phyloP scores from a whole-genome alignment of 2,329 filamentous ascomycete species.

The Aquanectria penicillioides region DNA sequence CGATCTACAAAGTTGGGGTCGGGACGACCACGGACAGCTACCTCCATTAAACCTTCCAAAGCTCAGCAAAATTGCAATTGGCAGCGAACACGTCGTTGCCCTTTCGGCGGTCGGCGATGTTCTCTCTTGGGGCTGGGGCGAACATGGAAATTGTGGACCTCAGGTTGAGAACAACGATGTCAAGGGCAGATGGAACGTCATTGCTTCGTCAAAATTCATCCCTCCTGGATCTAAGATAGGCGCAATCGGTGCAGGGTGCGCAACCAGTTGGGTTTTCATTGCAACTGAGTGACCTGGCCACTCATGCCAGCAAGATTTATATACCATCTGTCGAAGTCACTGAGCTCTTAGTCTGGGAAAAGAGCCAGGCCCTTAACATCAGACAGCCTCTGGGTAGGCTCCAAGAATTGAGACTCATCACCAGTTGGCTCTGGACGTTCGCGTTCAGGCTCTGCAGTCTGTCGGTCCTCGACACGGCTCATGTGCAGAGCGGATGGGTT shows the following conservation, averaged over 20 bases:
- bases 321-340: background rate
- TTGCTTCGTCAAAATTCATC: constrained; percentile 67
- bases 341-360: constrained; percentile 49
- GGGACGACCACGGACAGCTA: constrained; percentile 86
- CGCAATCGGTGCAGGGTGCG: constrained; percentile 84
- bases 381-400: constrained; percentile 79
- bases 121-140: constrained; percentile 94
- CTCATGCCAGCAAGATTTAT: constrained; percentile 20
- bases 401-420: constrained; percentile 55
- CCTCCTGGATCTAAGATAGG: constrained; percentile 62
- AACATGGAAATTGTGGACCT: constrained; percentile 94
- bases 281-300: constrained; percentile 34
- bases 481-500: constrained; percentile 56
- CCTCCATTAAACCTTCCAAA: constrained; percentile 69
- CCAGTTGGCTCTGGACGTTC: constrained; percentile 36
- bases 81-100: constrained; percentile 90
- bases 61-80: constrained; percentile 75
- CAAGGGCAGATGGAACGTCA: constrained; percentile 73
- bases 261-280: constrained; percentile 79
- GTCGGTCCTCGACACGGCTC: constrained; percentile 48
- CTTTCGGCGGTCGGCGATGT: constrained; percentile 73
- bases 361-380: constrained; percentile 65
- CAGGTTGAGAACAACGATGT: constrained; percentile 72
- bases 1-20: constrained; percentile 77
- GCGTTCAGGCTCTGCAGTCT: constrained; percentile 31